Conservation (phyloP, 2,329 filamentous ascomycete species). For the Bipolaris bicolor region DNA sequence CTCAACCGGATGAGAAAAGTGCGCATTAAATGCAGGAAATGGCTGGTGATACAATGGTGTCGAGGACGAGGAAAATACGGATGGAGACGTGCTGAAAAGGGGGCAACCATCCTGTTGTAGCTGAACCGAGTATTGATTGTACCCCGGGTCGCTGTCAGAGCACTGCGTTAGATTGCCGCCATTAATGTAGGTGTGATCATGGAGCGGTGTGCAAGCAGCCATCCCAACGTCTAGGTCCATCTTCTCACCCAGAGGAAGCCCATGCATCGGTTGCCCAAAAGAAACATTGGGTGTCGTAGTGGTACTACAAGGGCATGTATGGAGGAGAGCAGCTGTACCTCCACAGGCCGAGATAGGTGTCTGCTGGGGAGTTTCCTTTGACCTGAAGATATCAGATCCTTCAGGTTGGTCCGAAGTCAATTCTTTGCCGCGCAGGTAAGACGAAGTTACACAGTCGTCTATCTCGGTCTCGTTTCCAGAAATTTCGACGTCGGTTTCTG, state of each 20-base stretch:
- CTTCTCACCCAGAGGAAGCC: conserved; percentile 9
- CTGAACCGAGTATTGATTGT: conserved; percentile 9
- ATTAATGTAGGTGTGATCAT: conserved; percentile 1
- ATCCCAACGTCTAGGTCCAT: conserved; percentile 21
- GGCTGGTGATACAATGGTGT: conserved; percentile 14
- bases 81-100: conserved; percentile 7
- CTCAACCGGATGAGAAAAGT: conserved; percentile 9
- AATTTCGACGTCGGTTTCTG: conserved; percentile 9
- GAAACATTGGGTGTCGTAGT: conserved; percentile 6
- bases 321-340: not conserved
- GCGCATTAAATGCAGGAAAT: conserved; percentile 10
- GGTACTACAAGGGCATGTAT: not conserved
- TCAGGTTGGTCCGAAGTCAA: not conserved
- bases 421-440: not conserved
- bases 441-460: conserved; percentile 20
- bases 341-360: not conserved
- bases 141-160: conserved; percentile 3
- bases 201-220: conserved; percentile 3
- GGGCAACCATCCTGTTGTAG: not conserved
- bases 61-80: not conserved
- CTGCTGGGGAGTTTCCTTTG: not conserved
- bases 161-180: conserved; percentile 15
- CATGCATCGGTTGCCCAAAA: conserved; percentile 17
- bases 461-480: conserved; percentile 33
- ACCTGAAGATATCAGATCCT: not conserved